phyloP scores from a whole-genome alignment of 805 yeast genomes.

The Saturnispora saitoi region DNA sequence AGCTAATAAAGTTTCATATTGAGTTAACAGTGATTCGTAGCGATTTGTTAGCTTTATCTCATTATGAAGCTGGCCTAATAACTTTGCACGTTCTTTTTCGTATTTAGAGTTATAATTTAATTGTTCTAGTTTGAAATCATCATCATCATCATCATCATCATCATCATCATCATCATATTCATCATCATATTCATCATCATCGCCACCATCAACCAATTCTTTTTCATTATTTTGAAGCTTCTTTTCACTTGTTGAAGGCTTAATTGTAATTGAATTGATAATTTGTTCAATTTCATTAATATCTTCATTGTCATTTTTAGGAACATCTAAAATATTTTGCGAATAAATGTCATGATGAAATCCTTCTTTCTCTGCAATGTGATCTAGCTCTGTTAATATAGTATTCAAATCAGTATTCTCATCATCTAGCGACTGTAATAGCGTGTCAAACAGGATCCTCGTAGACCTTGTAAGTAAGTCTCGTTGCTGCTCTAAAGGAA shows the following conservation, averaged over 20 bases:
- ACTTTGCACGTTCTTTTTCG: conserved; percentile 1
- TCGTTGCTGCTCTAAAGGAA: not conserved
- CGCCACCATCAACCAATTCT: not conserved
- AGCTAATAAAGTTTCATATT: conserved; percentile 15
- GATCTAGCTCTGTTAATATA: conserved; percentile 6
- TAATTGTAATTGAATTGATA: not conserved
- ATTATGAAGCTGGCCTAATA: conserved; percentile 6
- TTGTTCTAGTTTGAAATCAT: not conserved
- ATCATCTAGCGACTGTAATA: conserved; percentile 25
- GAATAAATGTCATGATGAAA: not conserved
- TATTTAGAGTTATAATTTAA: conserved; percentile 4
- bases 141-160: not conserved
- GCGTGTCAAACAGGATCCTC: conserved; percentile 20
- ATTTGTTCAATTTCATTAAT: conserved; percentile 1
- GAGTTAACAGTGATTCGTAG: conserved; percentile 8
- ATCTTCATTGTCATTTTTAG: not conserved
- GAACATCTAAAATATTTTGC: not conserved
- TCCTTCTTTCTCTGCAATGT: conserved; percentile 4
- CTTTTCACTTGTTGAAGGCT: not conserved
- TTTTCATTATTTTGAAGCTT: not conserved
- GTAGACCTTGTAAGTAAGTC: conserved; percentile 7
- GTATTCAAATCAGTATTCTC: conserved; percentile 20
- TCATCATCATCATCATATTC: no score
- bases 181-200: not conserved
- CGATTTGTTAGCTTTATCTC: conserved; percentile 10